Percentiles rank a stretch among this genome's conserved stretches.
Conservation (phyloP, 495 filamentous ascomycete species). For the Bacidia gigantensis region DNA sequence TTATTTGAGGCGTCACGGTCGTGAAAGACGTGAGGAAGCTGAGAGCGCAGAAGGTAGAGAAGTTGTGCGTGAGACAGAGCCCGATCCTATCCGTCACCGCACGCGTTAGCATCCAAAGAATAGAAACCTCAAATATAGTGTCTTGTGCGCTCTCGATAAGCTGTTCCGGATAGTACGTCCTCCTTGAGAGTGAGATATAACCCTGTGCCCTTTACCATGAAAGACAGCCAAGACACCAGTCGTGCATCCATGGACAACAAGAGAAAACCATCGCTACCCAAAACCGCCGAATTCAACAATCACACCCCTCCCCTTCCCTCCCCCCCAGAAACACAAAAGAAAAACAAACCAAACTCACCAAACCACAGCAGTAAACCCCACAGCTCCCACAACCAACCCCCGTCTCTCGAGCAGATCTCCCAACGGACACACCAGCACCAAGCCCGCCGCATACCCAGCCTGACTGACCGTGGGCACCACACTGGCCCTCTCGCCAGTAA, state of each 20-base stretch:
- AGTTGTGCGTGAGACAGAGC: constrained; percentile 53
- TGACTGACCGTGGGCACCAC: constrained; percentile 66
- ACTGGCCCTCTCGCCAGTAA: constrained; percentile 42
- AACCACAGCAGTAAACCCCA: constrained; percentile 49
- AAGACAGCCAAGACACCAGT: too few relatives aligned
- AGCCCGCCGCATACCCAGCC: constrained; percentile 62
- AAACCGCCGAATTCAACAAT: too few relatives aligned
- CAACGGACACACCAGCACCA: constrained; percentile 64
- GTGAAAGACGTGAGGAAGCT: constrained; percentile 59
- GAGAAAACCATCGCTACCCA: too few relatives aligned
- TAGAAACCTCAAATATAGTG: neutral
- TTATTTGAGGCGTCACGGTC: constrained; percentile 55
- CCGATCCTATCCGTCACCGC: constrained; percentile 51
- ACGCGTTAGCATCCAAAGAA: too few relatives aligned
- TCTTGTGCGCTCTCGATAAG: neutral
- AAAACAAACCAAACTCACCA: constrained; percentile 37
- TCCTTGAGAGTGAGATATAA: too few relatives aligned
- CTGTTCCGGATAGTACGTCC: too few relatives aligned
- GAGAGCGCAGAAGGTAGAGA: constrained; percentile 49
- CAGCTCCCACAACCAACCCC: constrained; percentile 52
- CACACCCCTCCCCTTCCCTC: too few relatives aligned
- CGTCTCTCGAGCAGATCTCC: constrained; percentile 61
- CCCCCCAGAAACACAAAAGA: neutral
- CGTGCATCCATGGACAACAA: too few relatives aligned
- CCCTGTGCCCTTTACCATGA: too few relatives aligned